Conservation (phyloP, 202 grass and related monocot species). For the Alloteropsis angusta region DNA sequence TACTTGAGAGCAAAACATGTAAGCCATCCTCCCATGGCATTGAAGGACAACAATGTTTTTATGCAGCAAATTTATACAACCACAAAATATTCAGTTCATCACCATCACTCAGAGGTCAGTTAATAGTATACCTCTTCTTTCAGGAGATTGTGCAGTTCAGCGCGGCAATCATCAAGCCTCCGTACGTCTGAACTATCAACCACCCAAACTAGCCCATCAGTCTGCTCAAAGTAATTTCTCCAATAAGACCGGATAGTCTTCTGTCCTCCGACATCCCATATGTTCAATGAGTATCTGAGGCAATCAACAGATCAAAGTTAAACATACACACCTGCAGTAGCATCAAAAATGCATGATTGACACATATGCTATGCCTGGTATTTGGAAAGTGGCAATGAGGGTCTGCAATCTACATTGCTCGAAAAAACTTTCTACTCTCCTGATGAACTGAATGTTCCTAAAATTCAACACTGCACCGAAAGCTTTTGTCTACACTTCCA, state of each 20-base stretch:
- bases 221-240: neutral
- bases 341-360: neutral
- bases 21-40: no score
- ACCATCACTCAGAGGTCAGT: no score
- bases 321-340: neutral
- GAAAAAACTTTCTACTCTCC: neutral
- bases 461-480: neutral
- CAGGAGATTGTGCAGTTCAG: slow-evolving; percentile 54
- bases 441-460: neutral
- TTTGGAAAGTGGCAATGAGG: neutral
- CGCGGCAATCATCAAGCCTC: neutral
- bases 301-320: no score
- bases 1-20: no score
- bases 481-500: neutral
- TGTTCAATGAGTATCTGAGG: neutral
- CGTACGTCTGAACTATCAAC: neutral
- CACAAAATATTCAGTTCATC: no score
- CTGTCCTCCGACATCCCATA: neutral
- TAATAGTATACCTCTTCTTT: slow-evolving; percentile 45
- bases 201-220: neutral
- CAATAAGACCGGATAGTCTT: neutral
- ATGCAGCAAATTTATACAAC: no score
- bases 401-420: neutral
- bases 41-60: no score
- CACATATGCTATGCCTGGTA: neutral